phyloP scores from a whole-genome alignment of 2,329 filamentous ascomycete species.

The Pseudonectria buxi region DNA sequence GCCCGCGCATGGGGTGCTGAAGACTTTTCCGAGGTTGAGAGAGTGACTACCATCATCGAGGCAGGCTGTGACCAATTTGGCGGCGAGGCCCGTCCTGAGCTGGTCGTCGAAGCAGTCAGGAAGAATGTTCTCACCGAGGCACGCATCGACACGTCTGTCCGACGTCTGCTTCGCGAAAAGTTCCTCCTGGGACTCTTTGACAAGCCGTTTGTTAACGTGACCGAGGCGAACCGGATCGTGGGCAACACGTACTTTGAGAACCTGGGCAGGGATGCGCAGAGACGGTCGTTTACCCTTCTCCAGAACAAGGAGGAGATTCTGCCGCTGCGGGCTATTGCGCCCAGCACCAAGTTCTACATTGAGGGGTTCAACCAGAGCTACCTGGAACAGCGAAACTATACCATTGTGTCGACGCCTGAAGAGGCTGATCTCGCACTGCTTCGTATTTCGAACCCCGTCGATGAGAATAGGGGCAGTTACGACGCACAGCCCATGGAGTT shows the following conservation, averaged over 20 bases:
- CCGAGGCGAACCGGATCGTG: constrained; percentile 31
- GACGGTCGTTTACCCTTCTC: constrained; percentile 15
- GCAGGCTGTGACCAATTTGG: constrained; percentile 48
- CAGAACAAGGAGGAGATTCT: constrained; percentile 17
- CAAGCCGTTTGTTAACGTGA: constrained; percentile 41
- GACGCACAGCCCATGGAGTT: constrained; percentile 37
- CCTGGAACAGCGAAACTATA: constrained; percentile 20
- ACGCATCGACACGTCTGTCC: constrained; percentile 39
- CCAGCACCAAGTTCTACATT: constrained; percentile 15
- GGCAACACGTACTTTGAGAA: constrained; percentile 33
- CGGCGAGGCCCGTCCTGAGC: constrained; percentile 41
- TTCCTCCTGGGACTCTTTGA: constrained; percentile 47
- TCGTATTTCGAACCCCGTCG: constrained; percentile 32
- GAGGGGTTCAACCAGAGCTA: constrained; percentile 12
- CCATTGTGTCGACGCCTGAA: constrained; percentile 27
- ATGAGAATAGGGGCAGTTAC: constrained; percentile 33
- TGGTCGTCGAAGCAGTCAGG: constrained; percentile 37
- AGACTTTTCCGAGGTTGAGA: constrained; percentile 34
- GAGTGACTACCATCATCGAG: constrained; percentile 37
- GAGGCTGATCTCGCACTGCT: constrained; percentile 37
- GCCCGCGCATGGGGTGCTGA: constrained; percentile 46
- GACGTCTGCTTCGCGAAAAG: constrained; percentile 41
- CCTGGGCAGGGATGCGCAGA: constrained; percentile 8
- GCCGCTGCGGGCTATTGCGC: constrained; percentile 9
- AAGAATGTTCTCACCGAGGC: constrained; percentile 34